These are phyloP conservation scores for Collybia nuda DNA, from an alignment of 768 basidiomycete species.

Conservation along the genomic window DNA sequence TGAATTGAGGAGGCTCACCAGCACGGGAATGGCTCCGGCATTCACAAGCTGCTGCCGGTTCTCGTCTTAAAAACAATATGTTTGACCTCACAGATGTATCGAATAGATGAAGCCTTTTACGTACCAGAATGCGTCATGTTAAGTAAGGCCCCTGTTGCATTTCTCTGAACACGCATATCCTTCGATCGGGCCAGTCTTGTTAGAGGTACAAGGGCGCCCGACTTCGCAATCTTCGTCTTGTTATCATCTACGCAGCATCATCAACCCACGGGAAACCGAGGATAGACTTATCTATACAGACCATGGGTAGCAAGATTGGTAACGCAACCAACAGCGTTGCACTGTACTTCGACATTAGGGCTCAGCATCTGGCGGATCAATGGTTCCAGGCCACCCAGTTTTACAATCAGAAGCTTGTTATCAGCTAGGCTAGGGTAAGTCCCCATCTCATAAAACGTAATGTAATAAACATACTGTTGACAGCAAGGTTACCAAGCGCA, in stretches of 20 bases:
- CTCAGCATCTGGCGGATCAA: constrained; percentile 98
- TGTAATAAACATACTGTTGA: constrained; percentile 76
- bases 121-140: constrained; percentile 99
- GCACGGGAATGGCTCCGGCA: constrained; percentile 96
- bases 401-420: constrained; percentile 98
- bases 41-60: constrained; percentile 98
- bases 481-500: constrained; percentile 95
- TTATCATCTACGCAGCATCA: constrained; percentile 75
- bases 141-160: constrained; percentile 94
- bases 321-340: constrained; percentile 98
- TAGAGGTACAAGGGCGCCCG: constrained; percentile 95
- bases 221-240: constrained; percentile 99
- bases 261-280: constrained; percentile 11
- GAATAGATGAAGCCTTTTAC: constrained; percentile 16
- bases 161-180: constrained; percentile 98
- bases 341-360: constrained; percentile 98
- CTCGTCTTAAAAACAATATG: constrained; percentile 73
- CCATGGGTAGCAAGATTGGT: constrained; percentile 99
- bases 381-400: constrained; percentile 95
- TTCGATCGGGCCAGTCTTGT: constrained; percentile 95
- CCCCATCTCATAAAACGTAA: constrained; percentile 9
- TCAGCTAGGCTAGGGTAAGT: constrained; percentile 60
- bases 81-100: constrained; percentile 1
- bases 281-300: constrained; percentile 33
- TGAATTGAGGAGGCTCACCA: constrained; percentile 91